Conservation (phyloP, 257 asterid genomes). For the Nicotiana knightiana region DNA sequence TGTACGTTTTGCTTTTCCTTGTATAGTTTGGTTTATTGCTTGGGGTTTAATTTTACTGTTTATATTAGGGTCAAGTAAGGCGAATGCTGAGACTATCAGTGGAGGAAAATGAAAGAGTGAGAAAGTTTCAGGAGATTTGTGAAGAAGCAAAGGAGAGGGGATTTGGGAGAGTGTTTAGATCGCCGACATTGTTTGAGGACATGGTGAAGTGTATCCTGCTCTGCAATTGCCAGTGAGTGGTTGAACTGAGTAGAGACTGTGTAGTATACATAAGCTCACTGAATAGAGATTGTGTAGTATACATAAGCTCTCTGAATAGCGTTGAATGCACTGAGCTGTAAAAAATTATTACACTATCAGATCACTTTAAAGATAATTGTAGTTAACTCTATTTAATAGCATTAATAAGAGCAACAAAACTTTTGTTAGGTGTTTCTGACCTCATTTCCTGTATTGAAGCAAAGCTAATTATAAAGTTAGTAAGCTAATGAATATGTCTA, state of each 20-base stretch:
- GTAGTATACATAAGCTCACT: too few species aligned
- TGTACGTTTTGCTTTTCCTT: neutral
- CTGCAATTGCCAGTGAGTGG: slow-evolving; percentile 95
- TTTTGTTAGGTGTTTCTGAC: neutral
- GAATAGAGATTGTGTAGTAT: too few species aligned
- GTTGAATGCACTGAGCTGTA: too few species aligned
- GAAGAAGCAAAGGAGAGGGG: slow-evolving; percentile 48
- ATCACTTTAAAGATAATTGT: too few species aligned
- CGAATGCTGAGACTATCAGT: slow-evolving; percentile 71
- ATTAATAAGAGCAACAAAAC: neutral
- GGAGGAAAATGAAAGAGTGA: slow-evolving; percentile 48
- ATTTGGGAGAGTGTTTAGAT: slow-evolving; percentile 72
- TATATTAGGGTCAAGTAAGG: slow-evolving; percentile 60
- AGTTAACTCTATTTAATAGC: too few species aligned
- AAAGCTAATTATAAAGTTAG: neutral
- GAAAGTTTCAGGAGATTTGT: slow-evolving; percentile 54
- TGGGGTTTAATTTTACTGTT: neutral
- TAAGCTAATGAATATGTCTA: neutral
- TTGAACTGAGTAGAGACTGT: neutral
- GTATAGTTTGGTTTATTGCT: neutral
- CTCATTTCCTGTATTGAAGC: neutral
- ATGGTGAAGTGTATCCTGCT: slow-evolving; percentile 80
- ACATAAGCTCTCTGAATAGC: too few species aligned
- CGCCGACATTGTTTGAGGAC: slow-evolving; percentile 91
- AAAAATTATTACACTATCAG: too few species aligned